A percentile compares a stretch with the other conserved stretches of the same genome.
phyloP scores from a whole-genome alignment of 495 filamentous ascomycete genomes.

The Pyrenopolyporus hunteri region DNA sequence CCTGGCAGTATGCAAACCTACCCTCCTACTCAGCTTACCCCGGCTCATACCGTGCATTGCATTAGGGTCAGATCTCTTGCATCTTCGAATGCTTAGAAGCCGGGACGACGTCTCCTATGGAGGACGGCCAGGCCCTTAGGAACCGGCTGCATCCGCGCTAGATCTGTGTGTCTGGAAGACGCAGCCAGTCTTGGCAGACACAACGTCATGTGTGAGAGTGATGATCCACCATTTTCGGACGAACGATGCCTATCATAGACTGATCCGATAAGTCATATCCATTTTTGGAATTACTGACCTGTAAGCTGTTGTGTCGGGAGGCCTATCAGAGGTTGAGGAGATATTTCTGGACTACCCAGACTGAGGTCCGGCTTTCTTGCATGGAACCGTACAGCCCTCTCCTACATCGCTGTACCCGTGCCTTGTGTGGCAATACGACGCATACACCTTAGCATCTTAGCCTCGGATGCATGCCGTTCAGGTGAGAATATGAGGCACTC shows the following conservation, averaged over 20 bases:
- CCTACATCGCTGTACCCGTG: slow-evolving; percentile 3
- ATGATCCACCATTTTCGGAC: slow-evolving; percentile 36
- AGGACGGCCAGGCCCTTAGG: slow-evolving; percentile 20
- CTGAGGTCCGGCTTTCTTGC: slow-evolving; percentile 5
- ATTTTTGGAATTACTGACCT: slow-evolving; percentile 32
- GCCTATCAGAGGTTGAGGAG: slow-evolving; percentile 18
- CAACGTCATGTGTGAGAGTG: slow-evolving; percentile 36
- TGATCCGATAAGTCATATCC: slow-evolving; percentile 26
- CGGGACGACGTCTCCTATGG: slow-evolving; percentile 25
- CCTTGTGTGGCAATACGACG: slow-evolving; percentile 25
- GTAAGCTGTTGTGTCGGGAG: slow-evolving; percentile 19
- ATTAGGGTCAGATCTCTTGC: slow-evolving; percentile 39
- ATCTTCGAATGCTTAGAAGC: slow-evolving; percentile 23
- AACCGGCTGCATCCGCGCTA: slow-evolving; percentile 30
- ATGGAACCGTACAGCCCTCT: slow-evolving; percentile 15
- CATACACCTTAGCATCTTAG: not conserved
- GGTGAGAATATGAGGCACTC: slow-evolving; percentile 17
- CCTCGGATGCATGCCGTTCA: slow-evolving; percentile 4
- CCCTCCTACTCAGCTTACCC: slow-evolving; percentile 37
- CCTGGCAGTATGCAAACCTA: slow-evolving; percentile 34
- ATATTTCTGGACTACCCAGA: slow-evolving; percentile 11
- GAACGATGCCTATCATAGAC: slow-evolving; percentile 37
- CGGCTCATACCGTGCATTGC: slow-evolving; percentile 35
- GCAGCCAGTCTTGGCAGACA: slow-evolving; percentile 33
- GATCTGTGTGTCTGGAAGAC: slow-evolving; percentile 35